Conservation (phyloP, 1,284 basidiomycete genomes). For the Ustilago crameri region DNA sequence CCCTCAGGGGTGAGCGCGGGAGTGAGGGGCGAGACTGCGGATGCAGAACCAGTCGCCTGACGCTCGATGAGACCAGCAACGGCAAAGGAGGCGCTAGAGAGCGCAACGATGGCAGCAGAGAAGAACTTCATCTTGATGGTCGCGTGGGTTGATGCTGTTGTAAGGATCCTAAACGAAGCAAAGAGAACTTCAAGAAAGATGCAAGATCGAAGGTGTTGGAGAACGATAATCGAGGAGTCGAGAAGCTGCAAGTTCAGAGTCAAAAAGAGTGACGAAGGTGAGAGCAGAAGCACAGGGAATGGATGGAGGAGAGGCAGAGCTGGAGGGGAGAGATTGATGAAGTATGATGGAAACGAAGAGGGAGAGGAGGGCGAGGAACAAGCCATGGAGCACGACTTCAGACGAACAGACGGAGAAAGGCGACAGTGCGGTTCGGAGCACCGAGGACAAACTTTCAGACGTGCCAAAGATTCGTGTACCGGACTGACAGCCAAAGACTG, state of each 20-base stretch:
- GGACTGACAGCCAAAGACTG: background rate
- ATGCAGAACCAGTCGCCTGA: conserved; percentile 15
- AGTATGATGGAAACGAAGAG: background rate
- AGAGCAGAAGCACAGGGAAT: background rate
- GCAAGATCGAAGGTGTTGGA: background rate
- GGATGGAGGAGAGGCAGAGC: background rate
- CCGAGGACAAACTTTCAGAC: background rate
- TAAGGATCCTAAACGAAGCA: background rate
- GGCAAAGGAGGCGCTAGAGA: conserved; percentile 32
- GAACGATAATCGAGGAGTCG: background rate
- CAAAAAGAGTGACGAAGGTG: conserved; percentile 48
- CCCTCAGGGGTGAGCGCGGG: conserved; percentile 28
- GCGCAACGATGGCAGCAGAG: conserved; percentile 25
- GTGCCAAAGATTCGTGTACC: no score
- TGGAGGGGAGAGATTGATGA: conserved; percentile 3
- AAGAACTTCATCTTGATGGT: conserved; percentile 47
- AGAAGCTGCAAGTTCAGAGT: conserved; percentile 6
- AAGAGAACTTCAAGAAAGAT: background rate
- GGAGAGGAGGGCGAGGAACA: conserved; percentile 1
- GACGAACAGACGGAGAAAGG: background rate
- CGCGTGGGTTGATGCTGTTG: conserved; percentile 3
- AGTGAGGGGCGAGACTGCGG: conserved; percentile 35
- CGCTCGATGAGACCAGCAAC: conserved; percentile 19
- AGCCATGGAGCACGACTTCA: no score
- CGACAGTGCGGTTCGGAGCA: background rate